Base-by-base conservation (phyloP, 441 rosid species). In the Mallotus japonicus region DNA sequence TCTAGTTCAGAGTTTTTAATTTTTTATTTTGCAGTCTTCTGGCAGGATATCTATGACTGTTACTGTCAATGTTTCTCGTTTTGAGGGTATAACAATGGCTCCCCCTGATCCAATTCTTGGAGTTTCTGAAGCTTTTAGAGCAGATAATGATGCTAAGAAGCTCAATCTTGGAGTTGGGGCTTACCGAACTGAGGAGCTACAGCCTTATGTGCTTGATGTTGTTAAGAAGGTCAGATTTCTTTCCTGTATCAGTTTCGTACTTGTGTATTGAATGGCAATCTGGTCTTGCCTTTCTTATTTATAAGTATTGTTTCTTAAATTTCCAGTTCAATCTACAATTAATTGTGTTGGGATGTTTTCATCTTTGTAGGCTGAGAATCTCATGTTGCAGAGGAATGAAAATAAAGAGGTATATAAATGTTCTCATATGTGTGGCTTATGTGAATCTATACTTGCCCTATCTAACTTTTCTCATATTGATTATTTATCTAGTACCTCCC, bases 121-220 rank as follows among this genome's bases (percentile, higher is more conserved):
- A 76, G 97, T 95, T 75, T 90, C 97, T 11, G 98, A 95, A 83
- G 97, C 99, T 67, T 95, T 95, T 80, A 91, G 73, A 83, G 96
- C 98, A 16, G 97, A 92, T 78, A 89, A 79, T 9, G 70, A 87
- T 78, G 93, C 84, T 19, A 84, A 73, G 82, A 95, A 95, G 83
- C 99, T 95, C 79, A 95, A 92, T 77, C 99, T 95, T 84, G 99
- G 99, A 58, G 99, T 92, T 9, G 99, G 99, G 44, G 99, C 98
- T 58, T 92, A 92, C 74, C 81, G 97, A 63, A 95, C 97, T 17
- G 98, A 95, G 84, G 96, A 92, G 81, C 85, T 95, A 65, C 90
- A 92, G 80, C 96, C 99, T 73, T 95, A 95, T 67, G 99, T 95
- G 71, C 98, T 92, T 69, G 75, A 91, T 77, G 99, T 95, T 73